Conservation (phyloP, 352 stramenopile genomes). For the Pythium brachiatum region DNA sequence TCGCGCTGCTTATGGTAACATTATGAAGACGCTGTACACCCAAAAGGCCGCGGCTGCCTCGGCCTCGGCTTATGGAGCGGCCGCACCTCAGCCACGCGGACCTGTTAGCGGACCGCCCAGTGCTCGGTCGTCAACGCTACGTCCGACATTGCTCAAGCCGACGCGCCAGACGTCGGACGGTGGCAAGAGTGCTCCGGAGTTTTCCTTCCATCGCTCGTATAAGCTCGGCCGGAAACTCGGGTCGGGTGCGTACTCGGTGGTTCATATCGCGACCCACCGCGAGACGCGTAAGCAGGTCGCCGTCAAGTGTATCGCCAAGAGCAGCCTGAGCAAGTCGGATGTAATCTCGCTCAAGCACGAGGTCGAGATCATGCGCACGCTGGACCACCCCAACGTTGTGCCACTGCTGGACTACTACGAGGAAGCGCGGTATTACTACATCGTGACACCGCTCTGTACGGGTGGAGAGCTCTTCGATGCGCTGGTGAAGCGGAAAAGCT, state of each 20-base stretch:
- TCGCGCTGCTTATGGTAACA: conserved; percentile 67
- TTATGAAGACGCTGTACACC: conserved; percentile 76
- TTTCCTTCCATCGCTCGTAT: conserved; percentile 71
- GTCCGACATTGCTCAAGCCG: conserved; percentile 15
- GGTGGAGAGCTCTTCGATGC: conserved; percentile 95
- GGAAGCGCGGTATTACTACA: conserved; percentile 72
- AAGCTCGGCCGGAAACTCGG: conserved; percentile 85
- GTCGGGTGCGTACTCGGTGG: conserved; percentile 84
- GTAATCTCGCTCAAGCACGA: conserved; percentile 68
- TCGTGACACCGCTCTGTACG: conserved; percentile 91
- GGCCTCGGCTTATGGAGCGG: conserved; percentile 1
- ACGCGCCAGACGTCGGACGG: conserved; percentile 52
- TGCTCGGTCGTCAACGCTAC: conserved; percentile 27
- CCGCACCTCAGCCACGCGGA: not conserved
- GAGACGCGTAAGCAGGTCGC: conserved; percentile 72
- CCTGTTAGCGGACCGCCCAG: conserved; percentile 19
- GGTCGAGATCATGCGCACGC: conserved; percentile 63
- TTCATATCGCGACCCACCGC: conserved; percentile 78
- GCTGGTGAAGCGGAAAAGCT: conserved; percentile 92
- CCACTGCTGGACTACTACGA: conserved; percentile 76
- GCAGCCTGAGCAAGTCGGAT: conserved; percentile 43
- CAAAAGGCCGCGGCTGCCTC: conserved; percentile 15
- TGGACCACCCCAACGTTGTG: conserved; percentile 75
- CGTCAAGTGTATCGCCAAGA: conserved; percentile 78
- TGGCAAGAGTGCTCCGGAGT: conserved; percentile 31